These are phyloP conservation scores for Fusarium newnesense DNA, from an alignment of 2,329 filamentous ascomycete species.

Conservation along the genomic window DNA sequence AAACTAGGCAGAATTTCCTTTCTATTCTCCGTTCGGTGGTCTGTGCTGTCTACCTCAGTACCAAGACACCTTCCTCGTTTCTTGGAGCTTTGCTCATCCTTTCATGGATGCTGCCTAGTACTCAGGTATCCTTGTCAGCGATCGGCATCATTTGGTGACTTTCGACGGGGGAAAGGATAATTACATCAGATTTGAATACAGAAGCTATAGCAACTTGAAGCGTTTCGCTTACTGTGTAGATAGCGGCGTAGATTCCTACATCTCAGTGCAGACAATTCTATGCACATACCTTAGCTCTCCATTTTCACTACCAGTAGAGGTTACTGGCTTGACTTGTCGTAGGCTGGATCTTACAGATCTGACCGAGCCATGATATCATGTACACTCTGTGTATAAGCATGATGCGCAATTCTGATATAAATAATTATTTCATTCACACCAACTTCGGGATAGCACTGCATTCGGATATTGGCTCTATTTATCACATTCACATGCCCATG, in stretches of 20 bases:
- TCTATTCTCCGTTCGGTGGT: slow-evolving; percentile 1
- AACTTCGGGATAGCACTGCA: not conserved
- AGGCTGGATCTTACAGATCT: not conserved
- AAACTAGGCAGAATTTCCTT: slow-evolving; percentile 11
- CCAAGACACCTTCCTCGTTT: not conserved
- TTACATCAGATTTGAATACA: not conserved
- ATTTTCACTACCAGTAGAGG: not conserved
- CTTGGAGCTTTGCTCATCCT: not conserved
- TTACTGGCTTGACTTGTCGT: not conserved
- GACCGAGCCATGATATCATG: not conserved
- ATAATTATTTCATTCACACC: not conserved
- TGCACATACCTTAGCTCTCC: not conserved
- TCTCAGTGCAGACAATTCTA: not conserved
- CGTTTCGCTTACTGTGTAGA: not conserved
- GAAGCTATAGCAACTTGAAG: not conserved
- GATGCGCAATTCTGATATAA: too few relatives aligned
- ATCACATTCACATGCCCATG: not conserved
- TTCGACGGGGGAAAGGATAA: not conserved
- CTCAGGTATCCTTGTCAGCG: not conserved
- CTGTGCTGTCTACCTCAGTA: slow-evolving; percentile 21
- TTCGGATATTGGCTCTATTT: too few relatives aligned
- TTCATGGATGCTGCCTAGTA: too few relatives aligned
- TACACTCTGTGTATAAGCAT: not conserved
- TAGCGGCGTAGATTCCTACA: too few relatives aligned
- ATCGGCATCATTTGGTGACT: not conserved